Conservation (phyloP, 202 grass and related monocot species). For the Sporobolus alterniflorus region DNA sequence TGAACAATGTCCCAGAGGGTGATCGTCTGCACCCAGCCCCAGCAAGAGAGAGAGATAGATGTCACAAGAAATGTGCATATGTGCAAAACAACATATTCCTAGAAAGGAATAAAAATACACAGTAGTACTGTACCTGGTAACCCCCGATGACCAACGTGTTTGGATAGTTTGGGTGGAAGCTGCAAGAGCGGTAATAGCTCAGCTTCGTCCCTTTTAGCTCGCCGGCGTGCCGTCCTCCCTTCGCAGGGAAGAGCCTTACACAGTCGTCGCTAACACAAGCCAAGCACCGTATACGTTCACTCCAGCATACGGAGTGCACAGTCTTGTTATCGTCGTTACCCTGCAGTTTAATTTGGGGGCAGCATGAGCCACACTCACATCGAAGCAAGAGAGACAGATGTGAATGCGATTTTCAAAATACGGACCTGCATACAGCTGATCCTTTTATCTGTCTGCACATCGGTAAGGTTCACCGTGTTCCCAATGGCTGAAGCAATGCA, state of each 20-base stretch:
- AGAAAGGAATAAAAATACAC: background rate
- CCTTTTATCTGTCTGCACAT: constrained; percentile 49
- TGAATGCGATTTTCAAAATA: background rate
- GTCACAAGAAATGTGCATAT: background rate
- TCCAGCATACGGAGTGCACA: constrained; percentile 60
- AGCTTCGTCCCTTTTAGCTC: constrained; percentile 43
- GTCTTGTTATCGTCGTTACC: constrained; percentile 44
- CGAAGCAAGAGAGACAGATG: background rate
- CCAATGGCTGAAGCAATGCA: constrained; percentile 56
- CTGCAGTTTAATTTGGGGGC: constrained; percentile 37
- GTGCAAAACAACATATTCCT: background rate
- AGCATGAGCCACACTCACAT: background rate
- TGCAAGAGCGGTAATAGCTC: constrained; percentile 10
- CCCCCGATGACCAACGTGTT: constrained; percentile 30
- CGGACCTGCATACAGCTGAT: constrained; percentile 22
- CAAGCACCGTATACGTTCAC: constrained; percentile 43
- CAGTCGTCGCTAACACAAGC: constrained; percentile 57
- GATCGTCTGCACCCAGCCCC: background rate
- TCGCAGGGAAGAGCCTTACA: constrained; percentile 48
- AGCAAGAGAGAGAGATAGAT: background rate
- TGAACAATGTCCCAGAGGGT: constrained; percentile 18
- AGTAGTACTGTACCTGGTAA: background rate
- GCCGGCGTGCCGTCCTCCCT: constrained; percentile 34
- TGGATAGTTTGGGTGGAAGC: constrained; percentile 24
- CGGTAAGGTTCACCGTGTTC: constrained; percentile 51